Evolutionary conservation across 495 filamentous ascomycete species (phyloP).

Genomic region (Talaromyces proteolyticus): DNA sequence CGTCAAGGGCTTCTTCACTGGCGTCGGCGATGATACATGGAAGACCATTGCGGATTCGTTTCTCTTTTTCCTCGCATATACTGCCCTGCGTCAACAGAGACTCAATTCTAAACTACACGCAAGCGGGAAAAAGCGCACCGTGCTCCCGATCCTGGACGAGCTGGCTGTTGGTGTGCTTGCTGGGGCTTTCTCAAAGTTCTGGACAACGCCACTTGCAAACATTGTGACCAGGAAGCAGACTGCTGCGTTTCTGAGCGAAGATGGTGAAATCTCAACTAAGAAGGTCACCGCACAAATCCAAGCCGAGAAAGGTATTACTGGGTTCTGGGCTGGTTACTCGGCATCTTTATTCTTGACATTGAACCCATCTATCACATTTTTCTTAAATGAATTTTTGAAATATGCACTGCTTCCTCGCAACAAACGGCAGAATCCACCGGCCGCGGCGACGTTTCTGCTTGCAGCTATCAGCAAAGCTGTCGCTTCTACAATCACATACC

Average conservation of each 20-base stretch:
- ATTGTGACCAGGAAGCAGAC: conserved; percentile 81
- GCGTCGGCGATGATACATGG: conserved; percentile 62
- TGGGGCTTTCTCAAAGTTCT: conserved; percentile 68
- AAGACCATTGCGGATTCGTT: conserved; percentile 74
- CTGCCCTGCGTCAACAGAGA: conserved; percentile 57
- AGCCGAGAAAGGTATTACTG: conserved; percentile 63
- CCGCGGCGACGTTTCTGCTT: conserved; percentile 59
- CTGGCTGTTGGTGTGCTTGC: conserved; percentile 71
- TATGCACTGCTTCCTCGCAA: conserved; percentile 45
- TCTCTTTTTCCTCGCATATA: conserved; percentile 83
- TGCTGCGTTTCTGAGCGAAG: conserved; percentile 37
- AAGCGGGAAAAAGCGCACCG: conserved; percentile 30
- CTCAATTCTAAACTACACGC: conserved; percentile 34
- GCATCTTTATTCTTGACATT: conserved; percentile 74
- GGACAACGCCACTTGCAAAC: conserved; percentile 78
- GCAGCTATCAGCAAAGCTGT: conserved; percentile 78
- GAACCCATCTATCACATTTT: conserved; percentile 83
- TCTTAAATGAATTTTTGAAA: conserved; percentile 69
- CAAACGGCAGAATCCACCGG: conserved; percentile 44
- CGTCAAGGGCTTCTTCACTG: conserved; percentile 65
- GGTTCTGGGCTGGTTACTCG: conserved; percentile 90
- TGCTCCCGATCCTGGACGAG: conserved; percentile 64
- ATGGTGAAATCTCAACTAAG: conserved; percentile 29
- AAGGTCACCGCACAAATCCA: conserved; percentile 61
- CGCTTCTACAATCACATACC: conserved; percentile 78